Conservation (phyloP, 2,329 filamentous ascomycete genomes). For the Aspergillus viridinutans region DNA sequence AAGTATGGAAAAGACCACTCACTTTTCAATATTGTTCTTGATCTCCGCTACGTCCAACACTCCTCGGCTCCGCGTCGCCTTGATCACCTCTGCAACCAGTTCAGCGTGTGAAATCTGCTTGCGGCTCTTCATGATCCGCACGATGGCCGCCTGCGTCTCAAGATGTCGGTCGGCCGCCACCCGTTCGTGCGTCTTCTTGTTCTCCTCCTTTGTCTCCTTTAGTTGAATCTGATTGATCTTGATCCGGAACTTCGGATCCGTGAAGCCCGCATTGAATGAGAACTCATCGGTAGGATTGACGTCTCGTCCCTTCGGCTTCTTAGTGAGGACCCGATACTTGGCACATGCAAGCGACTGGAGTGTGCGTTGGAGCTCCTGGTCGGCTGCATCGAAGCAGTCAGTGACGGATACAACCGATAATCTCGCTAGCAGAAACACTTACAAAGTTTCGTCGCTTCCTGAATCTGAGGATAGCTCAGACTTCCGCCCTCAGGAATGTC, state of each 20-base stretch:
- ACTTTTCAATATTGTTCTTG: slow-evolving; percentile 96
- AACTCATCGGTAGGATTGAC: slow-evolving; percentile 78
- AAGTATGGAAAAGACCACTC: slow-evolving; percentile 35
- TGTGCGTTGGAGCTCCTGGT: slow-evolving; percentile 78
- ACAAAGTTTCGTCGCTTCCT: slow-evolving; percentile 68
- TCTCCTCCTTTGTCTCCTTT: slow-evolving; percentile 92
- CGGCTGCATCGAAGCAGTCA: slow-evolving; percentile 46
- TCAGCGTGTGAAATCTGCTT: slow-evolving; percentile 85
- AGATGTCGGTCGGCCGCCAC: slow-evolving; percentile 87
- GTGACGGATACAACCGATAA: slow-evolving; percentile 6
- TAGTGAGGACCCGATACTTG: slow-evolving; percentile 76
- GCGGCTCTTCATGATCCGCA: slow-evolving; percentile 92
- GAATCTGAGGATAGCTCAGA: slow-evolving; percentile 71
- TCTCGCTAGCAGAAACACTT: slow-evolving; percentile 27
- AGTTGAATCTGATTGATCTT: slow-evolving; percentile 99
- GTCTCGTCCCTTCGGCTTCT: slow-evolving; percentile 80
- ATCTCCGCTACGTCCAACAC: slow-evolving; percentile 82
- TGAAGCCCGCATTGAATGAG: slow-evolving; percentile 71
- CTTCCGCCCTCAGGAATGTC: slow-evolving; percentile 58
- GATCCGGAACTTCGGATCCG: slow-evolving; percentile 77
- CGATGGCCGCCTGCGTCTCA: slow-evolving; percentile 95
- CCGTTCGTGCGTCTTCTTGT: slow-evolving; percentile 86
- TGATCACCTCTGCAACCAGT: slow-evolving; percentile 87
- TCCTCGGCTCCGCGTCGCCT: slow-evolving; percentile 79
- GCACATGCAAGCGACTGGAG: slow-evolving; percentile 93